Base-by-base conservation (phyloP, 2,329 filamentous ascomycete genomes). In the Stachybotrys elegans region DNA sequence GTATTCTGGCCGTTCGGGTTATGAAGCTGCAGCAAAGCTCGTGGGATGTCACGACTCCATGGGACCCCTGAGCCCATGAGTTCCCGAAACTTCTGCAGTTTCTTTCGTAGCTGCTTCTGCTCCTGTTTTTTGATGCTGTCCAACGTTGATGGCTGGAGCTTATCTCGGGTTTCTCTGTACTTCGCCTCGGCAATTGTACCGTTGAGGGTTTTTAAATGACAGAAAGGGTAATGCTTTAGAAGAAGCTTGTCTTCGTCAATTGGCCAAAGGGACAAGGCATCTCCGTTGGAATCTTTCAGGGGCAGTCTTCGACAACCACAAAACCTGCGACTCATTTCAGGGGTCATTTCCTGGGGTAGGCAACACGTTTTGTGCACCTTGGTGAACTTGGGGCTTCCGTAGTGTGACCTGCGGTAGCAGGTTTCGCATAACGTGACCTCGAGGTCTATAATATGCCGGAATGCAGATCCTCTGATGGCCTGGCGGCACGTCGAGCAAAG, bases 351-450 rank as follows among this genome's bases (percentile, higher is more conserved):
- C 1, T 54, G 44, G 0, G 52, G 37, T 1, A 66, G 48, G 19
- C 60, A 54, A 39, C 55, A 63, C 25, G 63, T 56, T 41, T 68
- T 68, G 45, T 65, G 60, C 11, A 51, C 38, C 46, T 67, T 68
- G 2, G 43, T 40, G 43, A 57, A 65, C 1, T 48, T 42, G 4
- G 41, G 19, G 4, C 58, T 48, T 5, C 58, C 58, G 29, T 61
- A 59, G 43, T 60, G 53, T 1, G 48, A 45, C 4, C 46, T 35
- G 20, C 60, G 46, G 44, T 67, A 67, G 47, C 66, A 69, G n/a
- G 40, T 41, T 40, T 67, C 63, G 45, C 62, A 67, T n/a, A 67
- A 31, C 2, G 34, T 13, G 0, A 45, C 43, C 11, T 42, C 40
- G 13, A 51, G 22, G 4, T 43, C 29, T n/a, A 34, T 22, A 1